phyloP scores from a whole-genome alignment of 2,329 filamentous ascomycete genomes.

The Sporothrix euskadiensis region DNA sequence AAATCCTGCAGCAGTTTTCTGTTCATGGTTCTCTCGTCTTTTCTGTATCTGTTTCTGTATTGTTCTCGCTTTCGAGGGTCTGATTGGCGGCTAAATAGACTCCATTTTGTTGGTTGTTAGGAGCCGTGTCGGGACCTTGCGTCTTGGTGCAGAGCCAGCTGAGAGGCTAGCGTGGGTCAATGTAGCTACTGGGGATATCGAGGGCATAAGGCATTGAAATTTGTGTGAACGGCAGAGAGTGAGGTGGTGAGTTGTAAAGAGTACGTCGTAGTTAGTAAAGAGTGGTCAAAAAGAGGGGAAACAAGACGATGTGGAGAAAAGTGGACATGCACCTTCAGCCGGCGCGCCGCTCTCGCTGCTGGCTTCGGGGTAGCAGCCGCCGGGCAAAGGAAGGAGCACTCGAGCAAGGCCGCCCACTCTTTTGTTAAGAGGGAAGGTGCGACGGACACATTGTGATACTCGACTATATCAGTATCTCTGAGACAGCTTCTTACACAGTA shows the following conservation, averaged over 20 bases:
- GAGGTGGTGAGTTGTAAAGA: neutral
- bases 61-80: neutral
- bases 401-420: neutral
- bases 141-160: neutral
- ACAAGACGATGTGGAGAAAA: slow-evolving; percentile 17
- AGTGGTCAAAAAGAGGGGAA: neutral
- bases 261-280: neutral
- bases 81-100: slow-evolving; percentile 25
- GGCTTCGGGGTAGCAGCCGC: slow-evolving; percentile 15
- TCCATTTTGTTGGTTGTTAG: neutral
- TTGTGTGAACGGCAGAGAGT: neutral
- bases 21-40: neutral
- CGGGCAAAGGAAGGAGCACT: neutral
- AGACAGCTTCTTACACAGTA: neutral
- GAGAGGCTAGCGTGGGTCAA: neutral
- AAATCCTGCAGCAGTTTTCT: neutral
- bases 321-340: slow-evolving; percentile 3
- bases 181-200: neutral
- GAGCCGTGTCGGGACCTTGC: neutral
- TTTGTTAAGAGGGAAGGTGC: neutral
- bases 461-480: neutral
- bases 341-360: slow-evolving; percentile 8
- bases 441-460: neutral
- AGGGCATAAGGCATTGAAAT: neutral
- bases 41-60: neutral